A percentile compares a stretch with the other conserved stretches of the same genome.
Conservation (phyloP, 2,329 filamentous ascomycete genomes). For the Raffaelea ambrosiae region DNA sequence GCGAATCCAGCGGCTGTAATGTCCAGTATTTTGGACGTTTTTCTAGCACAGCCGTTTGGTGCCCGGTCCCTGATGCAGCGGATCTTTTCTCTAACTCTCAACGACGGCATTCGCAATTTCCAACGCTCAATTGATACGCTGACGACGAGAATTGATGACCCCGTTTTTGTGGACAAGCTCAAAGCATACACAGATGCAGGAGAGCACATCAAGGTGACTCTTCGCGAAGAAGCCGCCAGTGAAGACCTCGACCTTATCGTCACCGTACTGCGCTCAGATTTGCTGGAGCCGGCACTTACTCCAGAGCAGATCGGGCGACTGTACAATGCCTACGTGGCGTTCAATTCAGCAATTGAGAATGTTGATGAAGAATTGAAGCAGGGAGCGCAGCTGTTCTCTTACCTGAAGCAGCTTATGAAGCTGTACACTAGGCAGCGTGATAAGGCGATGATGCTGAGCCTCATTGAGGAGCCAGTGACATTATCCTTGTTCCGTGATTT, state of each 20-base stretch:
- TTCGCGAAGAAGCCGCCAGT: conserved; percentile 62
- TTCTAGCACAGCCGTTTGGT: conserved; percentile 91
- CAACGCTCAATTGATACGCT: conserved; percentile 81
- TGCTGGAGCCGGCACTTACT: conserved; percentile 62
- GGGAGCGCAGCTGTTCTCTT: conserved; percentile 85
- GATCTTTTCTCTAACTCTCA: conserved; percentile 85
- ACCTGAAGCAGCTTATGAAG: conserved; percentile 91
- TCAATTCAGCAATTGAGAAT: conserved; percentile 90
- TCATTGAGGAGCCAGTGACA: conserved; percentile 96
- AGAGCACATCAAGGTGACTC: conserved; percentile 63
- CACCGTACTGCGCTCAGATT: conserved; percentile 70
- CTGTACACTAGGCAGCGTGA: conserved; percentile 84
- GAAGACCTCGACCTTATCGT: conserved; percentile 83
- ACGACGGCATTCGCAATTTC: conserved; percentile 80
- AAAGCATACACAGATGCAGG: conserved; percentile 68
- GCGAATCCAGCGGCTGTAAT: conserved; percentile 96
- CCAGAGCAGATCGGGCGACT: conserved; percentile 71
- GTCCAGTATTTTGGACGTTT: conserved; percentile 90
- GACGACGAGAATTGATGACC: conserved; percentile 69
- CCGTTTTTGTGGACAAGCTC: conserved; percentile 70
- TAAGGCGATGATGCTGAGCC: conserved; percentile 92
- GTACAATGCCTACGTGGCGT: conserved; percentile 93
- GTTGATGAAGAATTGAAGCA: conserved; percentile 80
- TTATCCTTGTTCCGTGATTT: conserved; percentile 92
- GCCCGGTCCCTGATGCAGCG: conserved; percentile 83